A percentile compares a stretch with the other conserved stretches of the same genome.
Conservation (phyloP, 108 stramenopile species). For the Pseudonitzschia pungens region DNA sequence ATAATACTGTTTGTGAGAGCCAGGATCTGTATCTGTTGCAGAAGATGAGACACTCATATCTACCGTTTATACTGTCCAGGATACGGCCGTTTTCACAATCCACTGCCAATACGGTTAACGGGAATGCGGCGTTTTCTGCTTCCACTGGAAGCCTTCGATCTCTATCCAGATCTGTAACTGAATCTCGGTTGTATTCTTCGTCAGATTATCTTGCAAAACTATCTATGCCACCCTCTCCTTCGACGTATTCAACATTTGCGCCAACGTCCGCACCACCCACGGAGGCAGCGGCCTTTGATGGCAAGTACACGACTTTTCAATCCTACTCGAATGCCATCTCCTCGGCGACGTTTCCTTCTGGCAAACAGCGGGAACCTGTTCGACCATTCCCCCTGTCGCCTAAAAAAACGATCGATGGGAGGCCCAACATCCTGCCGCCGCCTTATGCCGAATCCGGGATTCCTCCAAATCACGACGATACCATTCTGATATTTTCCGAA, state of each 20-base stretch:
- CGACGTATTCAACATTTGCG: background rate
- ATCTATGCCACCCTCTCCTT: background rate
- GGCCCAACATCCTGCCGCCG: conserved; percentile 43
- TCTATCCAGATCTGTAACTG: background rate
- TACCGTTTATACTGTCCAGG: conserved; percentile 6
- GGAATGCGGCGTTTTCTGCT: too few species aligned
- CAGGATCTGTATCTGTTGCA: too few species aligned
- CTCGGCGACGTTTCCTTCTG: background rate
- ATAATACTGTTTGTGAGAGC: too few species aligned
- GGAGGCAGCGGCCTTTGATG: conserved; percentile 1
- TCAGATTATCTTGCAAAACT: background rate
- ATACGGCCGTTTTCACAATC: background rate
- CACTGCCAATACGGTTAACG: background rate
- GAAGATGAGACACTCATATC: background rate
- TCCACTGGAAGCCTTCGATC: background rate
- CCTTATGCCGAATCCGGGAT: conserved; percentile 71
- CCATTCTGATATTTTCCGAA: conserved; percentile 50
- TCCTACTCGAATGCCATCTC: conserved; percentile 1
- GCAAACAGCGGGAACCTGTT: conserved; percentile 17
- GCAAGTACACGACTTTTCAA: conserved; percentile 9
- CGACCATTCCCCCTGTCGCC: conserved; percentile 19
- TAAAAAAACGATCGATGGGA: conserved; percentile 32
- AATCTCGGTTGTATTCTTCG: background rate
- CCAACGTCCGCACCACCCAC: background rate
- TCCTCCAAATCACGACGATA: conserved; percentile 37